These are phyloP conservation scores for Populus nigra DNA, from an alignment of 345 rosid genomes.

Conservation along the genomic window DNA sequence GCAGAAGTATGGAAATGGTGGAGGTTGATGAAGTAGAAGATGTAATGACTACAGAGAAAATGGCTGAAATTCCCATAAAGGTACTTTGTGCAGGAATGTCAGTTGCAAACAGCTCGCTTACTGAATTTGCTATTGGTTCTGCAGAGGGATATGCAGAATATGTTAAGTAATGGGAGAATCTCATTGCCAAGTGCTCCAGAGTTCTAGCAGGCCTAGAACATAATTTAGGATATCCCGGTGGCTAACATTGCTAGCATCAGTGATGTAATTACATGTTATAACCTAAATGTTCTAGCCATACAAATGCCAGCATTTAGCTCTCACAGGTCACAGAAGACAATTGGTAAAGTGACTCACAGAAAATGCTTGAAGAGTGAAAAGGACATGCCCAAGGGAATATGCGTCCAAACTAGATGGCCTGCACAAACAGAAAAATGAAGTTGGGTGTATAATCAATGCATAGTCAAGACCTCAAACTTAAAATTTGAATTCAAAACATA, in stretches of 20 bases:
- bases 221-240: no score
- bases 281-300: conserved; percentile 4
- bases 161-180: no score
- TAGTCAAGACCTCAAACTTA: neutral
- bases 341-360: conserved; percentile 57
- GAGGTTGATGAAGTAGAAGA: no score
- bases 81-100: no score
- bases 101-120: no score
- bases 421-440: conserved; percentile 17
- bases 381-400: conserved; percentile 57
- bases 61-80: no score
- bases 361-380: conserved; percentile 65
- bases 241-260: neutral
- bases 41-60: no score
- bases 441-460: neutral
- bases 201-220: no score
- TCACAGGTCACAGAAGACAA: conserved; percentile 1
- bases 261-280: neutral
- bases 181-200: no score
- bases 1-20: no score
- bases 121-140: no score
- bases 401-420: conserved; percentile 98
- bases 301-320: neutral
- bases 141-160: no score
- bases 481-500: neutral